These are phyloP conservation scores for Hyphopichia buzzinii DNA, from an alignment of 1,139 yeast species.

Conservation along the genomic window DNA sequence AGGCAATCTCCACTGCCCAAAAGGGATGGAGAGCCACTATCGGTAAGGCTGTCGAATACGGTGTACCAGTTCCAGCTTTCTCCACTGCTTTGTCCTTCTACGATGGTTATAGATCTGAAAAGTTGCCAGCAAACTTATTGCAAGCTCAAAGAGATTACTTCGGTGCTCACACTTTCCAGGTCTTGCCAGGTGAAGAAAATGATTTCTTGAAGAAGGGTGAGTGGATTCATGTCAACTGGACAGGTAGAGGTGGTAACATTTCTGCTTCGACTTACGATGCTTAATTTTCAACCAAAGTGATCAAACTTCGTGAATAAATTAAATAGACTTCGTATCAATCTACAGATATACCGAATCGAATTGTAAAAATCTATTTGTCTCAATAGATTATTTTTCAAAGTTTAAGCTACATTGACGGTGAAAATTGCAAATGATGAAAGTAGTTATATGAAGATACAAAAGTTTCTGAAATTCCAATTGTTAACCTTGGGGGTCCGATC, in stretches of 20 bases:
- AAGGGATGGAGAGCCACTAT: slow-evolving; percentile 91
- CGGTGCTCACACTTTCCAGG: slow-evolving; percentile 99
- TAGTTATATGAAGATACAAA: too few relatives aligned
- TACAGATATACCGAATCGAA: too few relatives aligned
- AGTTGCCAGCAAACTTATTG: slow-evolving; percentile 94
- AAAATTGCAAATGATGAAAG: too few relatives aligned
- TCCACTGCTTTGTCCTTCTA: slow-evolving; percentile 95
- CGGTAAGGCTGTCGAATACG: slow-evolving; percentile 73
- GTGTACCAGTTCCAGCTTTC: slow-evolving; percentile 98
- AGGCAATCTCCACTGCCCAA: slow-evolving; percentile 93
- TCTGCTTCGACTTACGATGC: slow-evolving; percentile 95
- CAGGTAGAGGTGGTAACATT: slow-evolving; percentile 98
- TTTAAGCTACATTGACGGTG: too few relatives aligned
- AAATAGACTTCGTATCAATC: too few relatives aligned
- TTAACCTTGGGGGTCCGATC: too few relatives aligned
- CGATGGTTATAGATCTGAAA: slow-evolving; percentile 97
- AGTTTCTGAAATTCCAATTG: too few relatives aligned
- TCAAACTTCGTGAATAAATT: too few relatives aligned
- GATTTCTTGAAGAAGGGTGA: slow-evolving; percentile 73
- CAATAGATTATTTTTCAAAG: too few relatives aligned
- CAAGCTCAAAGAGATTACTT: slow-evolving; percentile 99
- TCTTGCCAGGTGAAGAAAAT: slow-evolving; percentile 81
- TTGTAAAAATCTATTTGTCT: too few relatives aligned
- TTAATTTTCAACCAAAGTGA: too few relatives aligned
- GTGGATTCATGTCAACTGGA: slow-evolving; percentile 97